Base-by-base conservation (phyloP, 1,139 yeast genomes). In the Geotrichum carabidarum region DNA sequence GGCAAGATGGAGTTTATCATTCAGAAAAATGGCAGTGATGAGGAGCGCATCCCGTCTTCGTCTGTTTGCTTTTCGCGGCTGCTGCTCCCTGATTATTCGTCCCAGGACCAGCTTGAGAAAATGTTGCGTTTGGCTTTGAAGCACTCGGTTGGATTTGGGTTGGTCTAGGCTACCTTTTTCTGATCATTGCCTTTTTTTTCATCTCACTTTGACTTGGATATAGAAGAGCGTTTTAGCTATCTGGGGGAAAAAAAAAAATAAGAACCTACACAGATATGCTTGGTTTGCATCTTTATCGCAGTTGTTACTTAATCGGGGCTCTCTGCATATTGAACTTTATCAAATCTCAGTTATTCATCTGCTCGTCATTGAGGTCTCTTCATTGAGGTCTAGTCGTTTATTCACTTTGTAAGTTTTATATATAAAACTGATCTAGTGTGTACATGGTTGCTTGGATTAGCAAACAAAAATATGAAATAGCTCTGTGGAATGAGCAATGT, bases 111-210 rank as follows among this genome's bases (percentile, higher is more conserved):
- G 34, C 51, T 66, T 44, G 55, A 57, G 36, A 53, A 53, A 38
- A 59, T 57, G 56, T 54, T 67, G 36, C 44, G 56, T 17, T 51
- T 56, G 40, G 68, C 68, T 1, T 46, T 67, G 31, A 64, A 64
- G 45, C 58, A 66, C 52, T 60, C 66, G 2, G 55, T 54, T 17
- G 71, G 71, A 8, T 67, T 67, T 55, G 71, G 70, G 1, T 53
- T 66, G 11, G 59, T 58, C 17, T 64, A 57, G 44, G 22, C 27
- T 22, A 22, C 27, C 3, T 22, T 22, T 22, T 22, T 22, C 27
- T 22, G 5, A 22, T 22, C 27, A 22, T 22, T 22, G 3, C 27
- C 27, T 22, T 5, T 22, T 22, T 5, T 22, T 22, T 5, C 22
- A 11, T 30, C 36, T 3, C 41, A 30, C 18, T 40, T 31, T 44